These are phyloP conservation scores for Trichoderma atrobrunneum DNA, from an alignment of 2,329 filamentous ascomycete species.

Conservation along the genomic window DNA sequence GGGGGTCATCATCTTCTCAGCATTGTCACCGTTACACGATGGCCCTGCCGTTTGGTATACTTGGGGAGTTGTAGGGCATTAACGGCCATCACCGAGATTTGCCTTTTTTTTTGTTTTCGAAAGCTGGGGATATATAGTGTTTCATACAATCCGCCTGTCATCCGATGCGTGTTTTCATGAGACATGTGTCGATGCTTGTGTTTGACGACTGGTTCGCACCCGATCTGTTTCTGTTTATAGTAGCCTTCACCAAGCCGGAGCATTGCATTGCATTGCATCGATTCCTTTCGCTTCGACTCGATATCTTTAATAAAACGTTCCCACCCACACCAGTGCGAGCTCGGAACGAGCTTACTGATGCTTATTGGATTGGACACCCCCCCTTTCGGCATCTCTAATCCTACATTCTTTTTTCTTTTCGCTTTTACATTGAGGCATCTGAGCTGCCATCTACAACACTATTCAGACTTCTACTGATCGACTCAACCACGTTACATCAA, in stretches of 20 bases:
- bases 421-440: not conserved
- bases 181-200: not conserved
- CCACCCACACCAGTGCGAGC: slow-evolving; percentile 13
- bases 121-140: slow-evolving; percentile 7
- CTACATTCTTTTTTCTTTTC: not conserved
- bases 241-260: not conserved
- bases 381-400: not conserved
- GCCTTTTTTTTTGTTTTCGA: not conserved
- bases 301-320: not conserved
- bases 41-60: slow-evolving; percentile 6
- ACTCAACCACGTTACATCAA: not conserved
- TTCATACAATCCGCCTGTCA: slow-evolving; percentile 4
- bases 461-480: not conserved
- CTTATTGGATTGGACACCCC: not conserved
- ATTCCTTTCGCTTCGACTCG: not conserved
- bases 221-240: not conserved
- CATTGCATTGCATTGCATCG: not conserved
- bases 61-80: not conserved
- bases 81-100: slow-evolving; percentile 9
- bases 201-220: not conserved
- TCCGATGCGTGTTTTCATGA: not conserved
- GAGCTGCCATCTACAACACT: not conserved
- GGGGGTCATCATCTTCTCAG: slow-evolving; percentile 7
- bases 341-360: not conserved
- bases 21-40: slow-evolving; percentile 10